Percentiles rank a stretch among this genome's conserved stretches.
These are phyloP conservation scores for Phytopythium mirpurense DNA, from an alignment of 352 stramenopile species.

Conservation along the genomic window DNA sequence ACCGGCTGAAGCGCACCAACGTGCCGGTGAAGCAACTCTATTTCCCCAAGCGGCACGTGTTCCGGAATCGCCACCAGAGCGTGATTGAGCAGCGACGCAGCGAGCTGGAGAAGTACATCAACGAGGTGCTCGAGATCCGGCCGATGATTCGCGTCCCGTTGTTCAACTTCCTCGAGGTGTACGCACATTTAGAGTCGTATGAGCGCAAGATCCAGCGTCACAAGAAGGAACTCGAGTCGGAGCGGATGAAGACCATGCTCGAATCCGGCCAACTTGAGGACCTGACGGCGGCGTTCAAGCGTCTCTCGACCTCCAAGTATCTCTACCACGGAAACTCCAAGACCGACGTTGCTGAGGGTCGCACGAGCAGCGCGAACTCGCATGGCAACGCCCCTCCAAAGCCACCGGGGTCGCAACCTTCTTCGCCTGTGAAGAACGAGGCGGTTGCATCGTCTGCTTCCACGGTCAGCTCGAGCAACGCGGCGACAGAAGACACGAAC, in stretches of 20 bases:
- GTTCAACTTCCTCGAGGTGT: slow-evolving; percentile 88
- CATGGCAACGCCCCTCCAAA: slow-evolving; percentile 12
- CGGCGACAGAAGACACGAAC: slow-evolving; percentile 26
- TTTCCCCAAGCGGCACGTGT: slow-evolving; percentile 85
- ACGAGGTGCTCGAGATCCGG: slow-evolving; percentile 76
- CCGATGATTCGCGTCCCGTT: slow-evolving; percentile 78
- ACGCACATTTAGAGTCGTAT: slow-evolving; percentile 85
- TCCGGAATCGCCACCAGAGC: slow-evolving; percentile 76
- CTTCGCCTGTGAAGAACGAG: slow-evolving; percentile 40
- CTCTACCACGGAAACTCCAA: slow-evolving; percentile 64
- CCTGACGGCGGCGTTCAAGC: slow-evolving; percentile 71
- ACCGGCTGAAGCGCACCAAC: slow-evolving; percentile 76
- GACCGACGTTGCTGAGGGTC: slow-evolving; percentile 14
- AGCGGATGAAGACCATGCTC: slow-evolving; percentile 86
- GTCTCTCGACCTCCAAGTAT: slow-evolving; percentile 81
- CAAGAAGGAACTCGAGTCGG: slow-evolving; percentile 84
- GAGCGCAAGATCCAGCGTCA: slow-evolving; percentile 79
- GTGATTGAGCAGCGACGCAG: slow-evolving; percentile 83
- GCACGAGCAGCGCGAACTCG: slow-evolving; percentile 10
- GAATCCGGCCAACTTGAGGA: slow-evolving; percentile 55
- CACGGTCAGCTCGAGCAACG: slow-evolving; percentile 9
- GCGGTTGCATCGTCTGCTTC: not conserved
- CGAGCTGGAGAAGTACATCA: slow-evolving; percentile 87
- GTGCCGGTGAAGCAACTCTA: slow-evolving; percentile 70
- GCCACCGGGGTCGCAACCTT: slow-evolving; percentile 13